These are phyloP conservation scores for Erodium texanum DNA, from an alignment of 441 rosid species.

Conservation along the genomic window DNA sequence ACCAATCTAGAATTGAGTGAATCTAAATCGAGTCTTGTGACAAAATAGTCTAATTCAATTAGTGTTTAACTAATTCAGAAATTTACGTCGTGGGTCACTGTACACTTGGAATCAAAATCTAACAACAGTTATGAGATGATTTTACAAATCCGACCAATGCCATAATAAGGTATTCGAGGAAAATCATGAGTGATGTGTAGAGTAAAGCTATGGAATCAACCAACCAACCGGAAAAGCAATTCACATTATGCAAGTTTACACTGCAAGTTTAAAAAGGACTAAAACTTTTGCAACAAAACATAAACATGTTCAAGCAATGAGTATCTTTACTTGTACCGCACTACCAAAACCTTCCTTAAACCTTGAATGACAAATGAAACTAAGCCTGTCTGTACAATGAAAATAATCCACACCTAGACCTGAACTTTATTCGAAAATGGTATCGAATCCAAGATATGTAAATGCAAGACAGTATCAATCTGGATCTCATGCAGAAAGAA, in stretches of 20 bases:
- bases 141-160: no score
- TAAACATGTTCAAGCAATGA: neutral
- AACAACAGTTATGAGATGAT: no score
- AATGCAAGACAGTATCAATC: neutral
- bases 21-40: no score
- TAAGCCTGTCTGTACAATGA: neutral
- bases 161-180: no score
- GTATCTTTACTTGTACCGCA: constrained; percentile 1
- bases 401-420: neutral
- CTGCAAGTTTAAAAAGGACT: neutral
- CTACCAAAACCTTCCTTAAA: neutral
- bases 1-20: no score
- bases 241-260: neutral
- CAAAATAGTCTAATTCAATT: no score
- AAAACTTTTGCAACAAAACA: neutral
- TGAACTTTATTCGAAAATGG: neutral
- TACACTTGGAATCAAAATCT: no score
- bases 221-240: neutral
- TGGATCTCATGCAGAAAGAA: neutral
- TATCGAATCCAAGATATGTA: neutral
- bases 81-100: no score
- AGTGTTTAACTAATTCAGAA: no score
- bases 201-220: no score
- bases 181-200: neutral
- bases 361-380: neutral